Evolutionary conservation across 2,329 filamentous ascomycete genomes (phyloP).

Genomic region (Colletotrichum neosansevieriae): DNA sequence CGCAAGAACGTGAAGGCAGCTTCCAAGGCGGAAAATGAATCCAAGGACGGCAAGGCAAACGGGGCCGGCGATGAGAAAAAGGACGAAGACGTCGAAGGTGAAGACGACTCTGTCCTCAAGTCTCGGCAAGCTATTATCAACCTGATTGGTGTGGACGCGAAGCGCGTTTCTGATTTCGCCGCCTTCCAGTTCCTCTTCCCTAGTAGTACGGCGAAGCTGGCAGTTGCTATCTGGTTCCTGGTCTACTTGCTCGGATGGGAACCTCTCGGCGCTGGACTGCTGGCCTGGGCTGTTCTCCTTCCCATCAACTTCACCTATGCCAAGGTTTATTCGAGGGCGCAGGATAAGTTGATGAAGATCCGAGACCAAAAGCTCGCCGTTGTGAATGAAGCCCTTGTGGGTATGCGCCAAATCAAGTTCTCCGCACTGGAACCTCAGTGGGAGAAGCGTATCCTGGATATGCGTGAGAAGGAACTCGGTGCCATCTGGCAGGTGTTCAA

Average conservation of each 20-base stretch:
- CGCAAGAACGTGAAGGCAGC: slow-evolving; percentile 81
- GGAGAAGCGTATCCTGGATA: slow-evolving; percentile 74
- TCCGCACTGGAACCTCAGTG: slow-evolving; percentile 81
- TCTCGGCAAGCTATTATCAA: slow-evolving; percentile 80
- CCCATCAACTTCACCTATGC: slow-evolving; percentile 78
- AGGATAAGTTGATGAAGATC: slow-evolving; percentile 79
- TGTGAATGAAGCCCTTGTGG: slow-evolving; percentile 81
- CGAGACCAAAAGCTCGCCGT: slow-evolving; percentile 81
- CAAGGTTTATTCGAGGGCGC: slow-evolving; percentile 72
- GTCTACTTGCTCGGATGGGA: slow-evolving; percentile 79
- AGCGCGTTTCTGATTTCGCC: slow-evolving; percentile 77
- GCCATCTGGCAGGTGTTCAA: slow-evolving; percentile 76
- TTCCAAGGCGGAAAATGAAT: slow-evolving; percentile 55
- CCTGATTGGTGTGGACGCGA: slow-evolving; percentile 80
- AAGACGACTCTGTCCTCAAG: slow-evolving; percentile 50
- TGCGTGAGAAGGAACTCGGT: slow-evolving; percentile 74
- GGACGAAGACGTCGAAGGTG: slow-evolving; percentile 65
- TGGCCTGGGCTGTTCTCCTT: slow-evolving; percentile 72
- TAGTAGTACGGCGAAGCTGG: slow-evolving; percentile 71
- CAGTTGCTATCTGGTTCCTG: slow-evolving; percentile 75
- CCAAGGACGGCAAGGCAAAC: slow-evolving; percentile 47
- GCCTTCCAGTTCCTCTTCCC: slow-evolving; percentile 75
- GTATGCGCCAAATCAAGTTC: slow-evolving; percentile 88
- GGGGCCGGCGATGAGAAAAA: slow-evolving; percentile 50
- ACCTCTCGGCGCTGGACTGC: slow-evolving; percentile 73